Evolutionary conservation across 2,329 filamentous ascomycete species (phyloP).

Genomic region (Dothistroma pini): DNA sequence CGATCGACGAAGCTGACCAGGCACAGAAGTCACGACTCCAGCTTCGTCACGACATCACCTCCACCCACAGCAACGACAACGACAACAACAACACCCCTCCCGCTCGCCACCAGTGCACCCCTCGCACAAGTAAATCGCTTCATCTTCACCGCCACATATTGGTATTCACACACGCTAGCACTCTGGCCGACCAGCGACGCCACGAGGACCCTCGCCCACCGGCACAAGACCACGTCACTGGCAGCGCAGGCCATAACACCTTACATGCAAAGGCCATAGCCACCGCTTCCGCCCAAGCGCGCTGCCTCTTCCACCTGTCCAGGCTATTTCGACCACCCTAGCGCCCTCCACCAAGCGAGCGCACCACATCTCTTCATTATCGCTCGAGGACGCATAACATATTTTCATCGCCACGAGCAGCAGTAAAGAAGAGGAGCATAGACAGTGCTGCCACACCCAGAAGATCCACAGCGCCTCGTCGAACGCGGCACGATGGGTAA

Average conservation of each 20-base stretch:
- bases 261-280: conserved; percentile 29
- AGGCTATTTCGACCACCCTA: conserved; percentile 47
- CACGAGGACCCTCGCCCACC: conserved; percentile 19
- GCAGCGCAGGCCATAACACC: conserved; percentile 28
- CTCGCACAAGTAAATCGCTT: neutral
- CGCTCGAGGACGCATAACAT: neutral
- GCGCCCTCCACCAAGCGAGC: conserved; percentile 15
- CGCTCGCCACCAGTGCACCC: neutral
- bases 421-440: neutral
- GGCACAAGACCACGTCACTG: conserved; percentile 14
- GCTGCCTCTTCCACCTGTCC: conserved; percentile 44
- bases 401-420: neutral
- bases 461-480: neutral
- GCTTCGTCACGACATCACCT: neutral
- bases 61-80: neutral
- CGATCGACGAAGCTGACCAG: neutral
- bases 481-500: conserved; percentile 65
- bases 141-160: neutral
- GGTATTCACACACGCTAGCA: conserved; percentile 7
- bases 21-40: neutral
- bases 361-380: conserved; percentile 8
- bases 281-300: conserved; percentile 40
- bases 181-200: conserved; percentile 23
- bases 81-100: neutral
- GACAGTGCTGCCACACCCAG: neutral